A percentile compares a stretch with the other conserved stretches of the same genome.
These are phyloP conservation scores for Platismatia glauca DNA, from an alignment of 495 filamentous ascomycete genomes.

Conservation along the genomic window DNA sequence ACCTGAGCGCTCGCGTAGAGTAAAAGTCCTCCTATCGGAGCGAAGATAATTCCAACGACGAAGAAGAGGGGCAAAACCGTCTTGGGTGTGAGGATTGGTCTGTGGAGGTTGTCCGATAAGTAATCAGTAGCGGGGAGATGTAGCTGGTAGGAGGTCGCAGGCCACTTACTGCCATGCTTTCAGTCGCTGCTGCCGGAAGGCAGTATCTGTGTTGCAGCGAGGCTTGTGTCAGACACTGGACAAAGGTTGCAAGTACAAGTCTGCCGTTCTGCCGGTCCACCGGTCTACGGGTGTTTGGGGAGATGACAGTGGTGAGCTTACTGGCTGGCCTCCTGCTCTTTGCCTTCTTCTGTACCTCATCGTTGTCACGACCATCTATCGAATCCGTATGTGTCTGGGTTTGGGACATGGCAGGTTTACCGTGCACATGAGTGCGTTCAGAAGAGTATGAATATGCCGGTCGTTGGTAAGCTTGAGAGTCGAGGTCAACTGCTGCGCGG, in stretches of 20 bases:
- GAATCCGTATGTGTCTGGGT: constrained; percentile 40
- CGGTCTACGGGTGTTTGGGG: not conserved
- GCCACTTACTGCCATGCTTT: constrained; percentile 84
- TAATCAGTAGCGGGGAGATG: not conserved
- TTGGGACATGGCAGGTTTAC: constrained; percentile 39
- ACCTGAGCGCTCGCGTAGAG: constrained; percentile 75
- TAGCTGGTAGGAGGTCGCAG: constrained; percentile 2
- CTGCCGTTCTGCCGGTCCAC: too few relatives aligned
- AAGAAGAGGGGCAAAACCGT: constrained; percentile 89
- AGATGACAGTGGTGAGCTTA: constrained; percentile 35
- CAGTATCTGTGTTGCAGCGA: constrained; percentile 54
- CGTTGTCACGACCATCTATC: constrained; percentile 41
- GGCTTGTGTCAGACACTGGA: not conserved
- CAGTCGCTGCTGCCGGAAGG: constrained; percentile 82
- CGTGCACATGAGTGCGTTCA: constrained; percentile 7
- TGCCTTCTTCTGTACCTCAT: constrained; percentile 59
- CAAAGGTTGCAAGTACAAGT: not conserved
- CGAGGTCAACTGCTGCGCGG: not conserved
- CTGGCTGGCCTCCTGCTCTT: constrained; percentile 82
- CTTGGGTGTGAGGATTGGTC: constrained; percentile 86
- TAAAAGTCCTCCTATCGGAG: constrained; percentile 74
- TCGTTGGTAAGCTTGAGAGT: not conserved
- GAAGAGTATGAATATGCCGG: not conserved
- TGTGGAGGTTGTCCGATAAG: constrained; percentile 26
- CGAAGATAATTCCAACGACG: constrained; percentile 75